Evolutionary conservation across 345 rosid species (phyloP).

Genomic region (Eucalyptus curtisii): DNA sequence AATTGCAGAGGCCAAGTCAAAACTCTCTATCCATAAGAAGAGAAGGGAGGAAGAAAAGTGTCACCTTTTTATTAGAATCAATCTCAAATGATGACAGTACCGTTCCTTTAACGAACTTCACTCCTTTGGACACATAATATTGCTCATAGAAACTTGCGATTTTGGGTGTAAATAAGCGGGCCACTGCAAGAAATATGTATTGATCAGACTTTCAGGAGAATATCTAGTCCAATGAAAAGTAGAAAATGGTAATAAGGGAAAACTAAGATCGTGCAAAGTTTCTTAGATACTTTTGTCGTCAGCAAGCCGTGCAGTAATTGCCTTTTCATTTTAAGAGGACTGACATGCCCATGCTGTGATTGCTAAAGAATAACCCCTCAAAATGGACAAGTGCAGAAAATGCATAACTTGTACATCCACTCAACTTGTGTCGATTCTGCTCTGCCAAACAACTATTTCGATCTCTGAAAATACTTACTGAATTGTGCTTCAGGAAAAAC

Average conservation of each 20-base stretch:
- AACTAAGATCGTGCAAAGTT: background rate
- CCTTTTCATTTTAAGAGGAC: background rate
- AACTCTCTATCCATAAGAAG: background rate
- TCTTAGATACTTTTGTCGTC: background rate
- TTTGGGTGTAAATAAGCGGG: constrained; percentile 81
- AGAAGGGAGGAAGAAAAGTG: background rate
- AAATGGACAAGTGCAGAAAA: background rate
- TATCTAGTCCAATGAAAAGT: background rate
- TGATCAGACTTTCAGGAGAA: background rate
- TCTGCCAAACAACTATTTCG: background rate
- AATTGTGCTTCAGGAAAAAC: constrained; percentile 98
- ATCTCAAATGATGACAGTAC: constrained; percentile 66
- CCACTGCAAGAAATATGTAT: constrained; percentile 38
- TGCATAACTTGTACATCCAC: background rate
- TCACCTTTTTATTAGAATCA: constrained; percentile 55
- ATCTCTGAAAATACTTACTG: constrained; percentile 37
- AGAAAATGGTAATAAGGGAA: background rate
- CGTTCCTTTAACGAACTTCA: constrained; percentile 77
- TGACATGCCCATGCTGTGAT: background rate
- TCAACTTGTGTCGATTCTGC: background rate
- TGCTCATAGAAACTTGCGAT: constrained; percentile 76
- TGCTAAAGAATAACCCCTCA: background rate
- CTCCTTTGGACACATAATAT: constrained; percentile 65
- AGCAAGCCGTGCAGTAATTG: background rate
- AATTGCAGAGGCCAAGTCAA: background rate